phyloP scores from a whole-genome alignment of 176 grass and related monocot species.

The Cenchrus fungigraminus region DNA sequence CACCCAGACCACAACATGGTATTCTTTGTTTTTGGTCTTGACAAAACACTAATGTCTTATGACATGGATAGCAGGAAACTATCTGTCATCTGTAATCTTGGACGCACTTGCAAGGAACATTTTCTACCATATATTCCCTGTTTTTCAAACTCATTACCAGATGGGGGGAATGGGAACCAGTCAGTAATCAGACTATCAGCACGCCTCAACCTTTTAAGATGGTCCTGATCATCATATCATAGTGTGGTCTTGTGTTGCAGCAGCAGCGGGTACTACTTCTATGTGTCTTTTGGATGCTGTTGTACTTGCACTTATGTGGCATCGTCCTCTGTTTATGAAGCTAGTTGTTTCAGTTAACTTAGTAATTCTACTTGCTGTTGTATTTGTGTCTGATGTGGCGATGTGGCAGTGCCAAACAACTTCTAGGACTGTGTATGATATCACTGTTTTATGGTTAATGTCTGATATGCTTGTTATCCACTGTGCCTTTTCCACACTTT shows the following conservation, averaged over 20 bases:
- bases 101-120: background rate
- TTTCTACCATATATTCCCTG: slow-evolving; percentile 7
- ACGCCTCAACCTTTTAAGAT: background rate
- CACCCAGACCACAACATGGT: background rate
- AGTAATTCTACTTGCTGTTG: background rate
- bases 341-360: background rate
- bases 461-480: background rate
- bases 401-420: background rate
- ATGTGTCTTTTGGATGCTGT: background rate
- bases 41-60: background rate
- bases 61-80: background rate
- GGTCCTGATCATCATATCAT: background rate
- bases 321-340: background rate
- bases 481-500: too few relatives aligned
- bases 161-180: background rate
- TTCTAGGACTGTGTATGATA: background rate
- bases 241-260: background rate
- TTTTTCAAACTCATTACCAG: background rate
- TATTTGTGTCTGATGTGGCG: background rate
- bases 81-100: background rate
- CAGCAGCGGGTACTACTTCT: background rate
- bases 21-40: background rate
- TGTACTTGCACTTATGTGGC: background rate
- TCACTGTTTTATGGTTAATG: background rate
- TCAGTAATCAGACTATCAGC: background rate